phyloP scores from a whole-genome alignment of 257 asterid genomes.

The Buddleja alternifolia region DNA sequence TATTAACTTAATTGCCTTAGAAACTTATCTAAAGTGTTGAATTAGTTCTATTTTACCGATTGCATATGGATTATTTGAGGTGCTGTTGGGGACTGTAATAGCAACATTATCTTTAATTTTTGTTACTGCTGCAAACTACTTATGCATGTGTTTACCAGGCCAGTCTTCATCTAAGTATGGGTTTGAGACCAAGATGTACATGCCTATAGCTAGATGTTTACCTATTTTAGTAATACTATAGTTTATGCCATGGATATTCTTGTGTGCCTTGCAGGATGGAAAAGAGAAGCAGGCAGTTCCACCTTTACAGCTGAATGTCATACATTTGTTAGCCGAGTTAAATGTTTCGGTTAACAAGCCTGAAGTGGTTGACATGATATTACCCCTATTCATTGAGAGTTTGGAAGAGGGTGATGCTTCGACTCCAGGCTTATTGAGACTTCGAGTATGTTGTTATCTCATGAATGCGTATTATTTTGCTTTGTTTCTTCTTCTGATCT shows the following conservation, averaged over 20 bases:
- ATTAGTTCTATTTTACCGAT: slow-evolving; percentile 13
- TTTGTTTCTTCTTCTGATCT: slow-evolving; percentile 23
- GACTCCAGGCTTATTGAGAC: slow-evolving; percentile 83
- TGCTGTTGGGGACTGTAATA: slow-evolving; percentile 12
- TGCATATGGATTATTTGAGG: slow-evolving; percentile 17
- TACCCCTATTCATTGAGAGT: slow-evolving; percentile 91
- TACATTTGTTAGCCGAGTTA: slow-evolving; percentile 83
- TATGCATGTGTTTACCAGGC: neutral
- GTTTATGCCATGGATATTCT: slow-evolving; percentile 19
- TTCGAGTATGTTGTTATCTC: slow-evolving; percentile 62
- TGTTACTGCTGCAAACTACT: slow-evolving; percentile 20
- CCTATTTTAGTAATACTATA: slow-evolving; percentile 3
- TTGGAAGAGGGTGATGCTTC: slow-evolving; percentile 99
- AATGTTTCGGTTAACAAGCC: slow-evolving; percentile 76
- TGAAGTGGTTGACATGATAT: slow-evolving; percentile 93
- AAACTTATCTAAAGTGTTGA: slow-evolving; percentile 3
- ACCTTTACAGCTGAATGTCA: slow-evolving; percentile 80
- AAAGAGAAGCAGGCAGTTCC: slow-evolving; percentile 77
- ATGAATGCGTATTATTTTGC: slow-evolving; percentile 19
- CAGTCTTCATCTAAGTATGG: slow-evolving; percentile 13
- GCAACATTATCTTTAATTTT: slow-evolving; percentile 19
- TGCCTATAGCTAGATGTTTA: slow-evolving; percentile 23
- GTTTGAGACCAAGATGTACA: slow-evolving; percentile 19
- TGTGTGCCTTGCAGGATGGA: slow-evolving; percentile 65
- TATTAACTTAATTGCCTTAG: slow-evolving; percentile 5